These are phyloP conservation scores for Colletotrichum karsti DNA, from an alignment of 2,329 filamentous ascomycete genomes.

Conservation along the genomic window DNA sequence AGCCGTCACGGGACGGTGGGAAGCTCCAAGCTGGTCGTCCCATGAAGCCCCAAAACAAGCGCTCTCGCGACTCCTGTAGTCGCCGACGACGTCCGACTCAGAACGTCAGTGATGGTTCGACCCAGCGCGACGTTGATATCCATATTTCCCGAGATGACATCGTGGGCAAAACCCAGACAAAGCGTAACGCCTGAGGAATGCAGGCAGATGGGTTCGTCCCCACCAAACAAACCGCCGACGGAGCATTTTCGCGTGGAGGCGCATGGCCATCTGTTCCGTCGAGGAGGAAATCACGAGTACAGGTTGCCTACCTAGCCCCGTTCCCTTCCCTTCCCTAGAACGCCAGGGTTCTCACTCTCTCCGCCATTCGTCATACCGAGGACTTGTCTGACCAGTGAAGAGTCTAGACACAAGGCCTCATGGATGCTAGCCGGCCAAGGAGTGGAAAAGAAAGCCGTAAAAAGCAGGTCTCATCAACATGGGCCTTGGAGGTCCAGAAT, in stretches of 20 bases:
- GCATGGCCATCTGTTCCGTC: conserved; percentile 4
- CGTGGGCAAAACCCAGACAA: background rate
- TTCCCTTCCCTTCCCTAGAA: conserved; percentile 1
- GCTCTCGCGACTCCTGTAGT: background rate
- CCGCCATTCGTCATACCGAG: conserved; percentile 16
- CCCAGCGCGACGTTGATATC: background rate
- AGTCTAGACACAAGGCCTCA: background rate
- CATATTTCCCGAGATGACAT: conserved; percentile 13
- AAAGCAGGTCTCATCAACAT: background rate
- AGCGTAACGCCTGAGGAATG: conserved; percentile 28
- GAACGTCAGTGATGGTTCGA: background rate
- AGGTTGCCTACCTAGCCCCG: background rate
- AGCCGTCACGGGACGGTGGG: background rate
- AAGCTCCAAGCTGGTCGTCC: background rate
- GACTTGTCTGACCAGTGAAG: conserved; percentile 10
- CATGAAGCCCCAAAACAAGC: conserved; percentile 10
- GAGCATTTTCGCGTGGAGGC: conserved; percentile 14
- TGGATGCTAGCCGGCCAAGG: background rate
- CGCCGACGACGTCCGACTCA: background rate
- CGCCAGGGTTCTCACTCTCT: background rate
- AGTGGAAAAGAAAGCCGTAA: background rate
- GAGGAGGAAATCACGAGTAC: background rate
- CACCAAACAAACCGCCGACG: conserved; percentile 23
- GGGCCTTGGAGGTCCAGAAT: background rate
- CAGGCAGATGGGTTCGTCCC: conserved; percentile 9